Conservation (phyloP, 192 early-diverging fungal genomes). For the Coemansia sp. region DNA sequence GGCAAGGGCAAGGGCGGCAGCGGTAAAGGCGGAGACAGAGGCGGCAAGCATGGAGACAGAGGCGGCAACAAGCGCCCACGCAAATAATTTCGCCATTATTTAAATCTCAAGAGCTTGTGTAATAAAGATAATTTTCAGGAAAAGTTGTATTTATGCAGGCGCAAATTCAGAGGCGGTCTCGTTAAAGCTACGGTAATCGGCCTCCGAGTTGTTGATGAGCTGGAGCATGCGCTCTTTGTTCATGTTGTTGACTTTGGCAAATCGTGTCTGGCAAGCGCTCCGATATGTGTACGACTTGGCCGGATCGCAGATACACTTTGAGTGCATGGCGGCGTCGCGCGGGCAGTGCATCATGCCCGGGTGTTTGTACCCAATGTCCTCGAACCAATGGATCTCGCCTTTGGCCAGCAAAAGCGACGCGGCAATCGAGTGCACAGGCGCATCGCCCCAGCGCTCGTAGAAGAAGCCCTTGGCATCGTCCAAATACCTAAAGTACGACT, state of each 20-base stretch:
- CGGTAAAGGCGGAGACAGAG: background rate
- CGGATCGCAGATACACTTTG: constrained; percentile 48
- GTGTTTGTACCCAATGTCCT: constrained; percentile 74
- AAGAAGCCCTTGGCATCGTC: constrained; percentile 65
- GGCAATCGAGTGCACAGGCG: constrained; percentile 69
- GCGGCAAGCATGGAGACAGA: background rate
- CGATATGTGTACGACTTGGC: constrained; percentile 47
- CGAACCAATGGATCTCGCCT: constrained; percentile 70
- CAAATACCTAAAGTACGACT: constrained; percentile 60
- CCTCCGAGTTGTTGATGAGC: constrained; percentile 39
- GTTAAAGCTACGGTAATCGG: constrained; percentile 14
- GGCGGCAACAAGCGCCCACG: background rate
- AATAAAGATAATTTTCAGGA: too few species aligned
- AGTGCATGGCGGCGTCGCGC: constrained; percentile 47
- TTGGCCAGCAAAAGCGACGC: constrained; percentile 61
- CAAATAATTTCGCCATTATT: background rate
- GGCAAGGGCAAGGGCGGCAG: background rate
- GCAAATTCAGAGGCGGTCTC: background rate
- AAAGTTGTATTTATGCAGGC: too few species aligned
- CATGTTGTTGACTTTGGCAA: constrained; percentile 53
- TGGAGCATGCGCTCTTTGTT: constrained; percentile 39
- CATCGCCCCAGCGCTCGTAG: constrained; percentile 64
- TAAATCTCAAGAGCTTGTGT: background rate
- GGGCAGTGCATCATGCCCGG: constrained; percentile 72
- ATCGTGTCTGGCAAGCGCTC: constrained; percentile 51